phyloP scores from a whole-genome alignment of 2,329 filamentous ascomycete genomes.

The Fusarium anguioides region DNA sequence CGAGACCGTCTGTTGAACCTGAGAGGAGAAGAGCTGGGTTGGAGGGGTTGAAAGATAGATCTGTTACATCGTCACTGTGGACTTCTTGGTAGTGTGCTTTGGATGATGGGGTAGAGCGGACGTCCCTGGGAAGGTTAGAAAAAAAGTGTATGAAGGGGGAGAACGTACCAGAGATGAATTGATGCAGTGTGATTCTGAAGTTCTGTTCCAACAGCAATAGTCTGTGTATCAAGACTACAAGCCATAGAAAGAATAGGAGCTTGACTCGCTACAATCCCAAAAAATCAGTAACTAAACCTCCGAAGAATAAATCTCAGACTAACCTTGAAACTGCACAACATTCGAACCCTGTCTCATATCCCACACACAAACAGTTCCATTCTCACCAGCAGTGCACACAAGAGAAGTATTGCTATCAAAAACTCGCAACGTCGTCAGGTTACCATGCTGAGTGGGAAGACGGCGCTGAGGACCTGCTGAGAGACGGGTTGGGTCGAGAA shows the following conservation, averaged over 20 bases:
- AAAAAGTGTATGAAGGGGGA: neutral
- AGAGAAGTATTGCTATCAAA: conserved; percentile 64
- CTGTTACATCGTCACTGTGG: conserved; percentile 75
- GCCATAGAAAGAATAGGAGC: conserved; percentile 73
- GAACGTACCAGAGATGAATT: conserved; percentile 68
- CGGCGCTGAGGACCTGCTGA: conserved; percentile 60
- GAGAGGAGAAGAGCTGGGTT: conserved; percentile 74
- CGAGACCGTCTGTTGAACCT: conserved; percentile 81
- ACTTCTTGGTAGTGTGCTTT: conserved; percentile 70
- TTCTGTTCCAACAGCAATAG: conserved; percentile 79
- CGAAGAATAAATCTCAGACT: conserved; percentile 36
- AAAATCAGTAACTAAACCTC: neutral
- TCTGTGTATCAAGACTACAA: conserved; percentile 65
- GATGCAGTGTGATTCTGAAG: conserved; percentile 71
- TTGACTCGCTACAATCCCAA: conserved; percentile 52
- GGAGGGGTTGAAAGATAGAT: conserved; percentile 68
- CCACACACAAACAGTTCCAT: conserved; percentile 75
- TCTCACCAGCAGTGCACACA: conserved; percentile 76
- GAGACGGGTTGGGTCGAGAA: conserved; percentile 71
- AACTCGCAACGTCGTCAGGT: conserved; percentile 71
- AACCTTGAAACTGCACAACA: conserved; percentile 60
- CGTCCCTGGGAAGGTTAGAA: conserved; percentile 60
- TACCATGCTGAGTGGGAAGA: conserved; percentile 66
- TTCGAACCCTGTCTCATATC: conserved; percentile 66
- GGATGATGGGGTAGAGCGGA: conserved; percentile 60